Evolutionary conservation across 2,329 filamentous ascomycete genomes (phyloP), one percentile per base, ranked within the genome.

Genomic region (Ascochyta viciae-villosae): DNA sequence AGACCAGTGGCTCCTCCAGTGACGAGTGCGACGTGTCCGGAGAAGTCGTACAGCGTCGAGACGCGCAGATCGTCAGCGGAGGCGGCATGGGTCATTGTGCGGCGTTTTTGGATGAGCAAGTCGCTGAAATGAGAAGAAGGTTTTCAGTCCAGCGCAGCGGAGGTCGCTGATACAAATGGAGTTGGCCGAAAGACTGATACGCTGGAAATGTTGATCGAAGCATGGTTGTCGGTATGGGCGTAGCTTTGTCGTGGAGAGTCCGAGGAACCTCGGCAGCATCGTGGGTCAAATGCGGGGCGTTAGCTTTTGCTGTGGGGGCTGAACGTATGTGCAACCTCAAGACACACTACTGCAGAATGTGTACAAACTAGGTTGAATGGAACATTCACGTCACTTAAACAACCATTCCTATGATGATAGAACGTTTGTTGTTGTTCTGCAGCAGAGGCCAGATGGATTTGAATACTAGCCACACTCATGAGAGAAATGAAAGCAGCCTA

Each of bases 1-100:
- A 83, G 77, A 4, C 81, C 81, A 51, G 81, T 82, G 9, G 80
- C 80, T 50, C 80, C 81, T 56, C 81, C 81, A 19, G 80, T 82
- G 54, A 83, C 77, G 62, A 83, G 78, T 58, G 79, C 80, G 58
- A 82, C 72, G 57, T 77, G 72, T 10, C 61, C 62, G 19, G 62
- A 53, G 66, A 76, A 76, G 58, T 66, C 51, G 65, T 76, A 77
- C 61, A 77, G 72, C 23, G 61, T 58, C 34, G 62, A 61, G 58
- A 71, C 70, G 57, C 63, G 57, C 13, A 76, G 71, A 60, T 76
- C 70, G 55, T 68, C 67, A 51, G 64, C 63, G 22, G 68, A 65
- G 38, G 71, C 67, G 41, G 63, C 56, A 64, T 74, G 70, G 15
- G 70, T 61, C 71, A 73, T 73, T 31, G 33, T 58, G 42, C 29